These are phyloP conservation scores for Boletus subcaerulescens DNA, from an alignment of 768 basidiomycete genomes.

Conservation along the genomic window DNA sequence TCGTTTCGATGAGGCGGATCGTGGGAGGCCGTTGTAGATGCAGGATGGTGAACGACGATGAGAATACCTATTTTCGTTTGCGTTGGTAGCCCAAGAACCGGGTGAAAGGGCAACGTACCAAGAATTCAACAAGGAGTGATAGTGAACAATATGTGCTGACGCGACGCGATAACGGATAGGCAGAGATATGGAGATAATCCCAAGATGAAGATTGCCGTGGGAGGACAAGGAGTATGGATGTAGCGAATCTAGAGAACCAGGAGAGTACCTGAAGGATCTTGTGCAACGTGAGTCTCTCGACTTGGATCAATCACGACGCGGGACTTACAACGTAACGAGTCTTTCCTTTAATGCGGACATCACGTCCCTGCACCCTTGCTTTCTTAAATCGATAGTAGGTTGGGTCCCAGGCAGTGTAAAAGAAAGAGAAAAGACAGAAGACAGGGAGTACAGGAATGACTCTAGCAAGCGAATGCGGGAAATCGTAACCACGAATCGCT, in stretches of 20 bases:
- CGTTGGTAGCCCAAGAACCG: background rate
- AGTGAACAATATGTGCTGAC: constrained; percentile 47
- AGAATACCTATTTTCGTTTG: constrained; percentile 41
- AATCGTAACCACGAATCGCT: constrained; percentile 23
- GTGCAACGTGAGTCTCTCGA: background rate
- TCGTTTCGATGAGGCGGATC: constrained; percentile 66
- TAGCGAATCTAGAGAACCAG: constrained; percentile 57
- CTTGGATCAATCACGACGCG: background rate
- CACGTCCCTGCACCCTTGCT: constrained; percentile 67
- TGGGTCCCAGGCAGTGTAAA: constrained; percentile 88
- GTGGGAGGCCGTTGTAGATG: constrained; percentile 66
- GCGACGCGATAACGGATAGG: constrained; percentile 33
- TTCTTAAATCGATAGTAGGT: constrained; percentile 61
- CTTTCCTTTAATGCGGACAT: constrained; percentile 66
- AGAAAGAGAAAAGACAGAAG: constrained; percentile 54
- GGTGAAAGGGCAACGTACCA: constrained; percentile 40
- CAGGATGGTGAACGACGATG: constrained; percentile 51
- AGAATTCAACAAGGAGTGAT: constrained; percentile 49
- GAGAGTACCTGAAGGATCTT: constrained; percentile 58
- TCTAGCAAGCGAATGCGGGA: constrained; percentile 16
- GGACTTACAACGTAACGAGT: constrained; percentile 56
- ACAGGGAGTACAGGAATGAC: constrained; percentile 46
- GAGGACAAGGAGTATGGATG: constrained; percentile 44
- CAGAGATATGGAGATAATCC: constrained; percentile 38
- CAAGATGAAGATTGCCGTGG: constrained; percentile 39